Base-by-base conservation (phyloP, 345 rosid species). In the Trapa bicornis region DNA sequence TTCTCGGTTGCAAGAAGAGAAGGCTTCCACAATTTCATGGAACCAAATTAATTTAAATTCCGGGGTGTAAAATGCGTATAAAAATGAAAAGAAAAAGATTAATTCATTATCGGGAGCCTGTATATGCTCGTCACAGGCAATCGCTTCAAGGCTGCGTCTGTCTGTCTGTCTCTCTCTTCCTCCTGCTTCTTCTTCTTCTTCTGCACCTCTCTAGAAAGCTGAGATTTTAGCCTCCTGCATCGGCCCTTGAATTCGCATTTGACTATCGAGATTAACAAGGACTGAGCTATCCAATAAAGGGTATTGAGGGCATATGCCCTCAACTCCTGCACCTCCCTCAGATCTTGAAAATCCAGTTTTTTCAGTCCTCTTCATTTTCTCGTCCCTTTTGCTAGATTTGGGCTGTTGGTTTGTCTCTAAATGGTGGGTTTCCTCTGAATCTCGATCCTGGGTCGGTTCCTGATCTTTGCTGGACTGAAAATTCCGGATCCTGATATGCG, bases 401-500 rank as follows among this genome's bases (percentile, higher is more conserved):
- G 71, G 82, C 79, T 17, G 88, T 86, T 82, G 93, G 88, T 78
- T 65, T 75, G 76, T 71, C 74, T 81, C 75, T 73, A 5, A 76
- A 81, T 87, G 89, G 89, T 87, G 83, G 81, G 89, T 85, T 81
- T 79, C 69, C 37, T 56, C 22, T 35, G 75, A 68, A 77, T 84
- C 80, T 77, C 65, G 73, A 74, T 80, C 79, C 75, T 71, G 12
- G 79, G 67, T 36, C 43, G 77, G 64, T 71, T 29, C 50, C 72
- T 72, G 82, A 84, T 86, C 80, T 71, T 71, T 58, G 50, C 39
- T 67, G 45, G 66, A 62, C 45, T 72, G 79, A 8, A 63, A 75
- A 38, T 74, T 78, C 67, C 61, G 66, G 67, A 74, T 69, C 71
- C 75, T 65, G 73, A 75, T 54, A 37, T 57, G 66, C 74, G 52